Base-by-base conservation (phyloP, 2,329 filamentous ascomycete species). In the Paraconiothyrium sp. region DNA sequence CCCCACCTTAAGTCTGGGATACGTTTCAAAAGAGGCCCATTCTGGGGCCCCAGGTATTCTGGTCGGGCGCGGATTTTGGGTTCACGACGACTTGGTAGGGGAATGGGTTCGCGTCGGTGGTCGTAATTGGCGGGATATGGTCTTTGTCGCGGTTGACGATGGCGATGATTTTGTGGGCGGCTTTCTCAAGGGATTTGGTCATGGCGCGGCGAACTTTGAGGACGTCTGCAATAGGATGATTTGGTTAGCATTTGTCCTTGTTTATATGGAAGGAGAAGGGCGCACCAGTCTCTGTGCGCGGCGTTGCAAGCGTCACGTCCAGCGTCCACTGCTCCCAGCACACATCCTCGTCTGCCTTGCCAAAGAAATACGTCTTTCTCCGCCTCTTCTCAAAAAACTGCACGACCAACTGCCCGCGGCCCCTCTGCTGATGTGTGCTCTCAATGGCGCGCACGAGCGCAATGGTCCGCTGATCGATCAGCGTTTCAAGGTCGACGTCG, bases 261-360 rank as follows among this genome's bases (percentile, higher is more conserved):
- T 8, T 37, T 43, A 20, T 22, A 4, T 49, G 44, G 20, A 24
- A 11, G 35, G 48, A 14, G n/a, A 46, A 51, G 10, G 32, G 43
- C 89, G 71, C 82, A 96, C 93, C 93, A 67, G 89, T 92, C 74
- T 98, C 94, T 11, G 92, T 97, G 73, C 91, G 85, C 34, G 94
- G 94, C 70, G 93, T 93, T 10, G 93, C 92, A 58, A 97, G 89
- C n/a, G 93, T 96, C 54, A 98, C 92, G 79, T 96, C 92, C 68
- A 99, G 82, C 48, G 92, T 93, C 95, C 95, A 99, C 74, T 89
- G 89, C 84, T 98, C 95, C 95, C 95, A 99, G 78, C 93, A 97
- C 20, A 97, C 89, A 78, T 97, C 94, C 77, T 98, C 94, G 68
- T 97, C 94, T 27, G 88, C 90, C 72, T 89, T 90, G 79, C 86